Evolutionary conservation across 2,329 filamentous ascomycete genomes (phyloP), one percentile per base, ranked within the genome.

Genomic region (Fusarium secorum): DNA sequence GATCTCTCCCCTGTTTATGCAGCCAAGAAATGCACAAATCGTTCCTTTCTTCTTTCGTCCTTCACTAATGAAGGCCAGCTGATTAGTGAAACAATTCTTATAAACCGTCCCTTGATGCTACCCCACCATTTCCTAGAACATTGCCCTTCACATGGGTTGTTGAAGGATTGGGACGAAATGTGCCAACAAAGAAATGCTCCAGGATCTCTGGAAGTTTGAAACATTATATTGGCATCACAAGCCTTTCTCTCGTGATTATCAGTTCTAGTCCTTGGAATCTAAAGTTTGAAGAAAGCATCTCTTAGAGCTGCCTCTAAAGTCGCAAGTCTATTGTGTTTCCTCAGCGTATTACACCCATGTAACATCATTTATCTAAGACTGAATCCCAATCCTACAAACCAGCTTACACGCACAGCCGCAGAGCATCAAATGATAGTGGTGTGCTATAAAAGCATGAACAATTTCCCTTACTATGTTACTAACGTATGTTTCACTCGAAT

Each of bases 1-100:
- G 54, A 62, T 62, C 54, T 60, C 54, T 26, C 52, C 41, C 35
- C 32, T 11, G 30, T 17, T 39, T 63, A 67, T 67, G 64, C 56
- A 68, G 57, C 64, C 60, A 63, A 60, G 55, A 60, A 18, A 26
- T 60, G 24, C 41, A 32, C n/a, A 30, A 28, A 32, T 22, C 26
- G 32, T 28, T 22, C 30, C 45, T 41, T 46, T 42, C 42, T 32
- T 32, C 18, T 46, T 52, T 36, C 26, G 18, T 22, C 17, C 4
- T 35, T 49, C 32, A 36, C 18, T 26, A 39, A 59, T n/a, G 17
- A 60, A 62, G 30, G 18, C 20, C 55, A 44, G 26, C 41, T 38
- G 26, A 36, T 32, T 26, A 28, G 22, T 57, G 39, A 60, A 60
- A 58, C 39, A 32, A 15, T 42, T 11, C 32, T 41, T 10, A n/a